phyloP scores from a whole-genome alignment of 139 green algal species.

The Volvox reticuliferus region DNA sequence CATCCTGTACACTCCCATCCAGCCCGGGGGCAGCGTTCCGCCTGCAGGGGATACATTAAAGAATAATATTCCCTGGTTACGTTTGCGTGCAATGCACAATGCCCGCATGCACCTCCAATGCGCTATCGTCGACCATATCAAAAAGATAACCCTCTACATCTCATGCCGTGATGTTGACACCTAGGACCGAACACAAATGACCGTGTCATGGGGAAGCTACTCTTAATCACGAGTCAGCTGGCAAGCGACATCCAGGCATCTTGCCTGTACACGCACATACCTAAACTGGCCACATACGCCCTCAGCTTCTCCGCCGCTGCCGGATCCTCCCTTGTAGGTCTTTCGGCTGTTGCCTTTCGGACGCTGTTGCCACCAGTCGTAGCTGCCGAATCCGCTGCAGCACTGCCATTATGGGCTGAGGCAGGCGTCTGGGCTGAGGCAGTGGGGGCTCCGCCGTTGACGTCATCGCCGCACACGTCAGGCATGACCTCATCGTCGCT shows the following conservation, averaged over 20 bases:
- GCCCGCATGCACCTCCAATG: not conserved
- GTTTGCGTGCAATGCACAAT: not conserved
- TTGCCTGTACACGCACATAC: constrained; percentile 4
- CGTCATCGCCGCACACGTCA: not conserved
- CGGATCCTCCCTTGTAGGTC: constrained; percentile 17
- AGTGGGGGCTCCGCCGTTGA: not conserved
- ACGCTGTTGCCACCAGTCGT: not conserved
- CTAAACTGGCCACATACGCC: constrained; percentile 31
- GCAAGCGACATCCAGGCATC: too few relatives aligned
- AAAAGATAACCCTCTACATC: too few relatives aligned
- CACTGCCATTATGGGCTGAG: not conserved
- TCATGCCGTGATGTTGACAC: too few relatives aligned
- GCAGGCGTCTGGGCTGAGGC: not conserved
- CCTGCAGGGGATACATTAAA: not conserved
- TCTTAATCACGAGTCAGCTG: not conserved
- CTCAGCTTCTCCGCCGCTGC: constrained; percentile 48
- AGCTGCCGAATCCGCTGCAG: not conserved
- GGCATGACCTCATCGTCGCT: not conserved
- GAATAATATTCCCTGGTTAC: too few relatives aligned
- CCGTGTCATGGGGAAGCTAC: not conserved
- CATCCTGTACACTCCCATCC: constrained; percentile 70
- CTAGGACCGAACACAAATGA: too few relatives aligned
- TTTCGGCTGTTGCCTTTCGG: not conserved
- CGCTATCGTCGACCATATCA: too few relatives aligned
- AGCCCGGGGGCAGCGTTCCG: constrained; percentile 53